Base-by-base conservation (phyloP, 352 stramenopile species). In the Phytophthora agathidicida region DNA sequence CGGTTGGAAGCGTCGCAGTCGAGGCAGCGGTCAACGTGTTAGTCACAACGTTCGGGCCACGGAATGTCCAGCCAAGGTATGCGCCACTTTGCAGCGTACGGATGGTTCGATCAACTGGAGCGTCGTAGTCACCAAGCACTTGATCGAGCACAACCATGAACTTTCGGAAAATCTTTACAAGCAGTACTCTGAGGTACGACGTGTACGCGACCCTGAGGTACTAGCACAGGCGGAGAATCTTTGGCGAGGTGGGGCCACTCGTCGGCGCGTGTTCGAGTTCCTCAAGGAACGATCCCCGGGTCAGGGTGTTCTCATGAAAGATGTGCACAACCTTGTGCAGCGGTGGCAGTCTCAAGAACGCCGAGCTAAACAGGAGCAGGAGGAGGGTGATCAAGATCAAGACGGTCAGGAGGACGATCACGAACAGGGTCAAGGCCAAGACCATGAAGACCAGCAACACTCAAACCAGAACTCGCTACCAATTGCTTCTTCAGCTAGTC, bases 281-380 rank as follows among this genome's bases (percentile, higher is more conserved):
- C 54, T 93, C 13, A 89, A 91, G 46, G 79, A 84, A n/a, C 68
- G 71, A 14, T 73, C 75, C 14, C 69, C 74, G 10, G 80, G 61
- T 39, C 63, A 65, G n/a, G 49, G 70, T 5, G 74, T 93, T 24
- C 52, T 88, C 11, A 93, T 93, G 83, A 93, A 93, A 39, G 83
- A 93, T 47, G 74, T 93, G 9, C 83, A 93, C 59, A 93, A 93
- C 31, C 75, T 91, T 14, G 79, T 89, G 39, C 77, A 88, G 52
- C 64, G 75, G 8, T 93, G 83, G 83, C 81, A 91, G 56, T 53
- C 77, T 17, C 65, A 74, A 56, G 60, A 73, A 26, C 58, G 63
- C 11, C 61, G 48, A 3, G 42, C 37, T 8, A 47, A 17, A 52
- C 43, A 47, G 38, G 36, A n/a, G 7, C 30, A 41, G 17, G 22